phyloP scores from a whole-genome alignment of 1,284 basidiomycete genomes.

The Apiotrichum porosum region DNA sequence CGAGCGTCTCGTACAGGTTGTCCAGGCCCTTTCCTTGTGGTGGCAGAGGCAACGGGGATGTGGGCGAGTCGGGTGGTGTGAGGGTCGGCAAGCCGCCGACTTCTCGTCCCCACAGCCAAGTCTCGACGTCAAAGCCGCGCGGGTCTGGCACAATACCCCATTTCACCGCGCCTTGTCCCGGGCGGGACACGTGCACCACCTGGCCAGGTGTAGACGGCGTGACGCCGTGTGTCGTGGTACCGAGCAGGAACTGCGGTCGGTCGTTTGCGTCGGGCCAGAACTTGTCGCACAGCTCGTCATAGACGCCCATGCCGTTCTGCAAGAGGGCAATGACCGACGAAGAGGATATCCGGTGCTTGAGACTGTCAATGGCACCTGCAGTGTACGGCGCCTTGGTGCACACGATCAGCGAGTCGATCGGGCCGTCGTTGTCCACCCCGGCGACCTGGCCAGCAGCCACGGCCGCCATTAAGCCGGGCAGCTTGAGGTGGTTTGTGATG shows the following conservation, averaged over 20 bases:
- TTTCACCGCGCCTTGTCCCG: slow-evolving; percentile 59
- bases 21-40: slow-evolving; percentile 42
- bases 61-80: slow-evolving; percentile 24
- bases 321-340: slow-evolving; percentile 79
- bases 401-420: slow-evolving; percentile 70
- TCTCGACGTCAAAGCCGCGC: slow-evolving; percentile 41
- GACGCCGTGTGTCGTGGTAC: slow-evolving; percentile 74
- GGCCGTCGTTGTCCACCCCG: neutral
- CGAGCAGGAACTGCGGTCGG: slow-evolving; percentile 82
- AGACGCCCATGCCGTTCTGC: slow-evolving; percentile 86
- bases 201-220: slow-evolving; percentile 10
- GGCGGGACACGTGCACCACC: slow-evolving; percentile 56
- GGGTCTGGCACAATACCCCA: slow-evolving; percentile 76
- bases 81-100: slow-evolving; percentile 12
- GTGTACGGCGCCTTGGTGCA: slow-evolving; percentile 74
- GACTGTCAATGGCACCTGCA: slow-evolving; percentile 56
- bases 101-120: slow-evolving; percentile 27
- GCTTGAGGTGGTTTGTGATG: neutral
- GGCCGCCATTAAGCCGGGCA: neutral
- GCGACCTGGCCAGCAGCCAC: neutral
- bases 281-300: slow-evolving; percentile 66
- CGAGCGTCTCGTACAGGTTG: slow-evolving; percentile 62
- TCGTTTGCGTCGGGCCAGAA: slow-evolving; percentile 67
- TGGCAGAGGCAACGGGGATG: slow-evolving; percentile 56
- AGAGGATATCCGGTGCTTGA: slow-evolving; percentile 62